Percentiles rank a stretch among this genome's conserved stretches.
Conservation (phyloP, 495 filamentous ascomycete species). For the Lasiosphaeria hispida region DNA sequence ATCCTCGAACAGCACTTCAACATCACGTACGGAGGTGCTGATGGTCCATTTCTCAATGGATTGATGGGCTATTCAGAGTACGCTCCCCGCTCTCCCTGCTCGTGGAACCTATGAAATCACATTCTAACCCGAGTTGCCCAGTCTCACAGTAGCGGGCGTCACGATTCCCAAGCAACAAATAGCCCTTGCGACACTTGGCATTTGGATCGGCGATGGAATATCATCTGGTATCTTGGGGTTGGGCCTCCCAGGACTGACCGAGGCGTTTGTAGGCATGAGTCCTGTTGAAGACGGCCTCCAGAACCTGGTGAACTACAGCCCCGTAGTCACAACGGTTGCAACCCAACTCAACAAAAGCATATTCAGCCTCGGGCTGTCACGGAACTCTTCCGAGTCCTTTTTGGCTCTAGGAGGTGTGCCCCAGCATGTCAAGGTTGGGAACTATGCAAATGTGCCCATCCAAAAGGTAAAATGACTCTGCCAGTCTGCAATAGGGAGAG, state of each 20-base stretch:
- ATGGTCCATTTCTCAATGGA: slow-evolving; percentile 53
- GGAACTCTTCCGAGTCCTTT: slow-evolving; percentile 29
- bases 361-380: slow-evolving; percentile 31
- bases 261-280: slow-evolving; percentile 23
- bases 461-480: slow-evolving; percentile 22
- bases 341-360: slow-evolving; percentile 26
- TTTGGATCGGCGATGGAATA: slow-evolving; percentile 46
- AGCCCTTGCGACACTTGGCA: slow-evolving; percentile 46
- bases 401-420: slow-evolving; percentile 36
- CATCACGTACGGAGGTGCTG: slow-evolving; percentile 52
- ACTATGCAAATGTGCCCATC: slow-evolving; percentile 25
- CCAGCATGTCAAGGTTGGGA: slow-evolving; percentile 26
- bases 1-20: slow-evolving; percentile 53
- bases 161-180: slow-evolving; percentile 52
- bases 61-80: slow-evolving; percentile 52
- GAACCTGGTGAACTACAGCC: slow-evolving; percentile 26
- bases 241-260: slow-evolving; percentile 46
- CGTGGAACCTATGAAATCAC: neutral
- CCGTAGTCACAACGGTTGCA: slow-evolving; percentile 27
- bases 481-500: neutral
- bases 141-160: slow-evolving; percentile 48
- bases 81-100: neutral
- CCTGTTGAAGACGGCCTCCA: slow-evolving; percentile 23
- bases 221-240: slow-evolving; percentile 56
- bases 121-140: neutral